phyloP scores from a whole-genome alignment of 2,329 filamentous ascomycete species.

The Claviceps paspali region DNA sequence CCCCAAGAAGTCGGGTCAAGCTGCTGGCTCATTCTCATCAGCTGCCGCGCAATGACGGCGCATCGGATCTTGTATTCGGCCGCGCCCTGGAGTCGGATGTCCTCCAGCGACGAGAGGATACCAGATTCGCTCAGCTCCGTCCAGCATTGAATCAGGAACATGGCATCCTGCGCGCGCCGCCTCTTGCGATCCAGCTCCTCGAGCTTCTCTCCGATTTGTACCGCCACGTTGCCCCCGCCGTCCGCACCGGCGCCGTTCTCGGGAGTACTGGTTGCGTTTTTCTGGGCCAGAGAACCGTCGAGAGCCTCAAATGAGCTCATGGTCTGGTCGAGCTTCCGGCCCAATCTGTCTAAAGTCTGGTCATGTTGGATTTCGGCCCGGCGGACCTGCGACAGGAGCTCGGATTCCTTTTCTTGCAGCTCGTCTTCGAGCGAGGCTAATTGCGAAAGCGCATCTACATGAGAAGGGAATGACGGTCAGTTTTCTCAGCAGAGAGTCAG shows the following conservation, averaged over 20 bases:
- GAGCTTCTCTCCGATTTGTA: conserved; percentile 84
- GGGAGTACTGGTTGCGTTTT: conserved; percentile 21
- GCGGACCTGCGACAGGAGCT: conserved; percentile 76
- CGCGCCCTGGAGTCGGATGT: conserved; percentile 69
- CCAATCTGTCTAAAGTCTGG: conserved; percentile 74
- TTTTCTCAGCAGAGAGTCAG: too few relatives aligned
- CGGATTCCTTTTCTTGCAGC: conserved; percentile 78
- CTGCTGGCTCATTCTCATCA: conserved; percentile 86
- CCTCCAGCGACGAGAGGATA: conserved; percentile 72
- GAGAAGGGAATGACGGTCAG: too few relatives aligned
- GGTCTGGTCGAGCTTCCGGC: conserved; percentile 78
- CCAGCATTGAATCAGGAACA: conserved; percentile 94
- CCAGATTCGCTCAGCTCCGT: conserved; percentile 85
- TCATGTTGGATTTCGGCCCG: conserved; percentile 86
- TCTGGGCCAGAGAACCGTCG: conserved; percentile 64
- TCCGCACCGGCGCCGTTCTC: conserved; percentile 24
- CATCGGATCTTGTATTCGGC: conserved; percentile 89
- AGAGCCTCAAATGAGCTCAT: conserved; percentile 85
- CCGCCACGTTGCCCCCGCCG: conserved; percentile 71
- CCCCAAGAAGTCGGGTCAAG: conserved; percentile 67
- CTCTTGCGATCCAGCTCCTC: conserved; percentile 91
- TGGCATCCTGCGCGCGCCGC: conserved; percentile 78
- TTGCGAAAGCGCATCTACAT: conserved; percentile 46
- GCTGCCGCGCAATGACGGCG: conserved; percentile 81
- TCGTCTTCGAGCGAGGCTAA: conserved; percentile 63